A percentile compares a stretch with the other conserved stretches of the same genome.
These are phyloP conservation scores for Wallacemonas sp. DNA, from an alignment of 208 protist species.

Conservation along the genomic window DNA sequence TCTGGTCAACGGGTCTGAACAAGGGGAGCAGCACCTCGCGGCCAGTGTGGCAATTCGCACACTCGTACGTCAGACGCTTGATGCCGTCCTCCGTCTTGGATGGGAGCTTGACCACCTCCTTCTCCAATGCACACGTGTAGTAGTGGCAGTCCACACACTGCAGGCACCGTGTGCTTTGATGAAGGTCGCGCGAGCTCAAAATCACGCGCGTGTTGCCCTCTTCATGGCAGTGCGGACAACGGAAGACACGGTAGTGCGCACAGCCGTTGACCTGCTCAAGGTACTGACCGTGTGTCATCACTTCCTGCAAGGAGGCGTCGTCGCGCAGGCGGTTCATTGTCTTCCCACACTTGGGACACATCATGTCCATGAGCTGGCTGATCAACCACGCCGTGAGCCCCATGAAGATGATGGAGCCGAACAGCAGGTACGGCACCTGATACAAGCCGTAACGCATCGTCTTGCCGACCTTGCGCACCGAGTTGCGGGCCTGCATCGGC, in stretches of 20 bases:
- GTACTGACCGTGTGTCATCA: slow-evolving; percentile 75
- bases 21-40: slow-evolving; percentile 78
- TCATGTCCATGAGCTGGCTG: slow-evolving; percentile 72
- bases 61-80: slow-evolving; percentile 75
- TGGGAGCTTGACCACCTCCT: slow-evolving; percentile 76
- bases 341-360: slow-evolving; percentile 69
- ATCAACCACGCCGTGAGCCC: slow-evolving; percentile 52
- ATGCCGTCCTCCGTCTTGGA: slow-evolving; percentile 79
- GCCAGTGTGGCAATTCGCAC: slow-evolving; percentile 73
- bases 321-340: slow-evolving; percentile 78
- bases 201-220: slow-evolving; percentile 43
- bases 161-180: slow-evolving; percentile 78
- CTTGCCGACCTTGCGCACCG: slow-evolving; percentile 58
- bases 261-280: slow-evolving; percentile 77
- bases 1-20: slow-evolving; percentile 64
- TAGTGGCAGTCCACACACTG: slow-evolving; percentile 87
- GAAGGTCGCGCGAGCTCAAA: slow-evolving; percentile 74
- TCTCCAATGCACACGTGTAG: slow-evolving; percentile 76
- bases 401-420: slow-evolving; percentile 59
- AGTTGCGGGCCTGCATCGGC: slow-evolving; percentile 62
- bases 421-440: slow-evolving; percentile 58
- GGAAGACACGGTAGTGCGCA: slow-evolving; percentile 81
- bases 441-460: slow-evolving; percentile 58
- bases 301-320: slow-evolving; percentile 45
- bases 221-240: slow-evolving; percentile 64